phyloP scores from a whole-genome alignment of 495 filamentous ascomycete species.

The Talaromyces adpressus region DNA sequence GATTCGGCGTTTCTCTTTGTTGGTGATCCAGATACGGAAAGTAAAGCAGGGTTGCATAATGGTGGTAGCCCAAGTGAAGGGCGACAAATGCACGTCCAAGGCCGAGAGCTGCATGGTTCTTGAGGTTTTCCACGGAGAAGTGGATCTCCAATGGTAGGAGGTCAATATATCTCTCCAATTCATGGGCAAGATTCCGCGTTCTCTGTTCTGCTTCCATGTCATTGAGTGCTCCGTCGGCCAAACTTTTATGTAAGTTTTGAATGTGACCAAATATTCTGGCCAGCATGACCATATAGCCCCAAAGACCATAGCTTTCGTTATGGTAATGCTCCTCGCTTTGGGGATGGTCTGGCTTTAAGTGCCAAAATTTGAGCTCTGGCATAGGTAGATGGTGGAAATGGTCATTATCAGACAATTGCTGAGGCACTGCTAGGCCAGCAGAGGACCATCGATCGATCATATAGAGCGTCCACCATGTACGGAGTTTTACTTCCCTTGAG shows the following conservation, averaged over 20 bases:
- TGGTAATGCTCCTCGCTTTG: neutral
- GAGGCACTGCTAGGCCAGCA: neutral
- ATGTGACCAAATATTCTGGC: neutral
- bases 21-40: neutral
- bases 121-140: conserved; percentile 11
- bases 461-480: neutral
- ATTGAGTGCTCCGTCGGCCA: neutral
- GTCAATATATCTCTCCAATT: neutral
- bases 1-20: neutral
- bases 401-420: neutral
- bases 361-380: neutral
- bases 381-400: neutral
- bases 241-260: neutral
- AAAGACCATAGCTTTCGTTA: neutral
- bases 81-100: conserved; percentile 20
- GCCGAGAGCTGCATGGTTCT: conserved; percentile 13
- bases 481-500: neutral
- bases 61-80: conserved; percentile 23
- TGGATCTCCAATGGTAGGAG: neutral
- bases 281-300: neutral
- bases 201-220: neutral
- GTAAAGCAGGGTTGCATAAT: conserved; percentile 21
- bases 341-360: neutral
- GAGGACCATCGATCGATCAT: neutral
- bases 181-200: neutral